Evolutionary conservation across 192 early-diverging fungal species (phyloP).

Genomic region (Entomortierella beljakovae): DNA sequence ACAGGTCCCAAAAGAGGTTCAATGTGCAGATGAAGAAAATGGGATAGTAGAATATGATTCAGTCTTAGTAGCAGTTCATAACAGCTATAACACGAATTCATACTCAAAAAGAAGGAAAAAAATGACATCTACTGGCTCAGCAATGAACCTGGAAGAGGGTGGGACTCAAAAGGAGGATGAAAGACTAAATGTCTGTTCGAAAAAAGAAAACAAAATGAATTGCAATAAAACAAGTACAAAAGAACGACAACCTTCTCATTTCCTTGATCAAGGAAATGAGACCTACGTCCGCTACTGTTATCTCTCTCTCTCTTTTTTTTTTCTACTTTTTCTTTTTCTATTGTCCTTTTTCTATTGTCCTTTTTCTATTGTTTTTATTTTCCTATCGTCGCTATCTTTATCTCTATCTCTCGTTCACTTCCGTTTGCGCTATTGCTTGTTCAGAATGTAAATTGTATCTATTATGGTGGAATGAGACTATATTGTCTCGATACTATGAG

Average conservation of each 20-base stretch:
- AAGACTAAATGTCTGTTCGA: too few species aligned
- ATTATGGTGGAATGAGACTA: too few species aligned
- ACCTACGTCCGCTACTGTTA: conserved; percentile 12
- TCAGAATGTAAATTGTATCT: too few species aligned
- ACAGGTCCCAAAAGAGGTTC: not conserved
- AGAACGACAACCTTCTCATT: not conserved
- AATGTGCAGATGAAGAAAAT: not conserved
- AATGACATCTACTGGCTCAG: too few species aligned
- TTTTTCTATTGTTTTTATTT: not conserved
- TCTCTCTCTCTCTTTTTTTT: conserved; percentile 11
- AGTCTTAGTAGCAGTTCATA: not conserved
- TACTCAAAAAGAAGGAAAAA: not conserved
- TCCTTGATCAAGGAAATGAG: not conserved
- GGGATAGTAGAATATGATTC: not conserved
- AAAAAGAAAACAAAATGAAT: too few species aligned
- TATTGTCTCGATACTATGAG: too few species aligned
- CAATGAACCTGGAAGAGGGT: not conserved
- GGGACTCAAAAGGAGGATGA: conserved; percentile 9
- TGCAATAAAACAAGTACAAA: conserved; percentile 14
- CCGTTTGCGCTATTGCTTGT: too few species aligned
- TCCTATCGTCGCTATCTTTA: not conserved
- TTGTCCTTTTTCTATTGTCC: not conserved
- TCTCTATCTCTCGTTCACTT: conserved; percentile 1
- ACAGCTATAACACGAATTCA: not conserved
- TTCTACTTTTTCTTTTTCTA: not conserved